Evolutionary conservation across 2,329 filamentous ascomycete species (phyloP).

Genomic region (Colletotrichum sp.): DNA sequence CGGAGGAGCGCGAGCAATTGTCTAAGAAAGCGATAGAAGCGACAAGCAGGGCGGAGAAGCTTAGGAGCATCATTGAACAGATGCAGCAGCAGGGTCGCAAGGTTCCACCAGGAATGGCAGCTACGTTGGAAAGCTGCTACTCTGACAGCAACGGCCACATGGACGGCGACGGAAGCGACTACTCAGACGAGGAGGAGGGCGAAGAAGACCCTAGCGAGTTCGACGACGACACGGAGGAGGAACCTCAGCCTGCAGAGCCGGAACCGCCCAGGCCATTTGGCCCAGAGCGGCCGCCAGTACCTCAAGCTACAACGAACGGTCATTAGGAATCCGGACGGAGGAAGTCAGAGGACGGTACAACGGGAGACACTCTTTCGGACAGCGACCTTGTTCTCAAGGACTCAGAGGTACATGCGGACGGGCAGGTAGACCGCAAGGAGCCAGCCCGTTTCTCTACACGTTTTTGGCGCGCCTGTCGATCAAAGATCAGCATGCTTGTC

Average conservation of each 20-base stretch:
- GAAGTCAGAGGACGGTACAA: not conserved
- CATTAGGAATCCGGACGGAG: slow-evolving; percentile 36
- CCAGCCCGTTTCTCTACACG: not conserved
- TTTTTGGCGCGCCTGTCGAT: not conserved
- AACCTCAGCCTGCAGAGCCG: slow-evolving; percentile 41
- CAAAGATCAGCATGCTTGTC: not conserved
- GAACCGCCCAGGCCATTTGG: slow-evolving; percentile 48
- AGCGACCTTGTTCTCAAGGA: not conserved
- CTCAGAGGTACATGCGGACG: not conserved
- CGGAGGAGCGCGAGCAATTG: slow-evolving; percentile 87
- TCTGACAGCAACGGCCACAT: slow-evolving; percentile 53
- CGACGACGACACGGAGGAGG: slow-evolving; percentile 64
- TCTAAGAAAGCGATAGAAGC: slow-evolving; percentile 63
- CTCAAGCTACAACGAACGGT: slow-evolving; percentile 46
- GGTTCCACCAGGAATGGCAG: slow-evolving; percentile 67
- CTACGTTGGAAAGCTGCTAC: slow-evolving; percentile 65
- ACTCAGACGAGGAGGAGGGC: slow-evolving; percentile 67
- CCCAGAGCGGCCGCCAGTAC: slow-evolving; percentile 51
- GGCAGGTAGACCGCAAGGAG: not conserved
- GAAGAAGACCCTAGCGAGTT: slow-evolving; percentile 69
- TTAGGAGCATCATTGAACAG: slow-evolving; percentile 92
- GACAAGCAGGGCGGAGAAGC: slow-evolving; percentile 82
- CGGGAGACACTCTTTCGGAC: not conserved
- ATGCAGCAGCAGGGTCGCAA: slow-evolving; percentile 96
- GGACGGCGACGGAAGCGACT: slow-evolving; percentile 67